Conservation (phyloP, 2,329 filamentous ascomycete species). For the Incumbomyces lentus region DNA sequence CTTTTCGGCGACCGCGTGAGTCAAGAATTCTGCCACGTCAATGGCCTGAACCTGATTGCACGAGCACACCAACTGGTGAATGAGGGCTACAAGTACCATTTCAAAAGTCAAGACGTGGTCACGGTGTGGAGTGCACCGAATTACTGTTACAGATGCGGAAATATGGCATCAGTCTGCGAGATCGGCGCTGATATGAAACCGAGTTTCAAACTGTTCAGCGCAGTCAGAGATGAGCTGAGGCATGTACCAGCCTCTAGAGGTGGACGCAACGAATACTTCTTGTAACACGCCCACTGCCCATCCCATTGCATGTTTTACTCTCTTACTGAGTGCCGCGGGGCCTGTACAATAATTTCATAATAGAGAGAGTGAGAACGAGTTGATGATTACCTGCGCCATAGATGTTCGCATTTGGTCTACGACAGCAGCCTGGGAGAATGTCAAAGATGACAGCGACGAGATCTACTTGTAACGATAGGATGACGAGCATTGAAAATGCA, state of each 20-base stretch:
- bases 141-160: constrained; percentile 86
- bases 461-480: not conserved
- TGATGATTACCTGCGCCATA: not conserved
- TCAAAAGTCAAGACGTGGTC: constrained; percentile 86
- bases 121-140: constrained; percentile 84
- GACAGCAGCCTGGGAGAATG: not conserved
- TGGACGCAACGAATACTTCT: constrained; percentile 39
- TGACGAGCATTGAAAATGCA: not conserved
- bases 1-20: constrained; percentile 62
- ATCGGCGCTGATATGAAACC: constrained; percentile 75
- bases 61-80: constrained; percentile 67
- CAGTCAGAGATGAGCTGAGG: constrained; percentile 37
- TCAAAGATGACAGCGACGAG: not conserved
- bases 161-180: constrained; percentile 72
- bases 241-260: constrained; percentile 35
- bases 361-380: not conserved
- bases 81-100: constrained; percentile 83
- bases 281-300: constrained; percentile 20
- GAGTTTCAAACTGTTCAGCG: constrained; percentile 58
- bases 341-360: not conserved
- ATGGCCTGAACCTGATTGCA: constrained; percentile 60
- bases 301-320: no score
- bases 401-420: not conserved
- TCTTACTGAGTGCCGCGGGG: no score
- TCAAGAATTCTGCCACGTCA: constrained; percentile 68